Evolutionary conservation across 2,329 filamentous ascomycete species (phyloP), one percentile per base, ranked within the genome.

Genomic region (Verticillium longisporum): DNA sequence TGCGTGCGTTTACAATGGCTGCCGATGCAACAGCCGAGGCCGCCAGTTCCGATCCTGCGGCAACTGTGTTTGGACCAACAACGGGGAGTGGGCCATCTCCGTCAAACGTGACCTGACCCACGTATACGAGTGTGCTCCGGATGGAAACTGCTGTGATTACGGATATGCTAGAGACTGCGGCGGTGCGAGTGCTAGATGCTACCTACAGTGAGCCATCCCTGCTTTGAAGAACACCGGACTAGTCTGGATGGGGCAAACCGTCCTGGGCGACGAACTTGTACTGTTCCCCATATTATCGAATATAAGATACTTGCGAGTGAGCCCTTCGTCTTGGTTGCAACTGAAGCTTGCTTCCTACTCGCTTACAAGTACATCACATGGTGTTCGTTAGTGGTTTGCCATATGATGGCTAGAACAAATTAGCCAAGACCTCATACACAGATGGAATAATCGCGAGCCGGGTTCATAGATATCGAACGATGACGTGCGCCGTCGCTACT

Each of bases 41-140:
- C 61, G 62, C 38, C 68, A 68, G 64, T 58, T 66, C 50, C 65
- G 63, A 13, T 63, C 62, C 59, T 69, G 68, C 58, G 67, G 68
- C 61, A 65, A 65, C 65, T 69, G 68, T 61, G 60, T 61, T 21
- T 68, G 66, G 66, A 55, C 57, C 60, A 54, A 62, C 60, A 61
- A 61, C 50, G 56, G 56, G 18, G 50, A 37, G 10, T 66, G 61
- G 37, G 60, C 66, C 50, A 61, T 68, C 53, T 68, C 66, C 36
- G 60, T 55, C 15, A 68, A 69, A 63, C 55, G 68, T 31, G 61
- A 63, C 36, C 31, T 11, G 57, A 65, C 61, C 38, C 62, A 69
- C 62, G 67, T 68, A 37, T 69, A 65, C 45, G 67, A 68, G 64
- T 69, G 68, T 58, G 63, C 64, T 31, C 63, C 62, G 26, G 59